These are phyloP conservation scores for Lagenidium sp. DNA, from an alignment of 352 stramenopile genomes.

Conservation along the genomic window DNA sequence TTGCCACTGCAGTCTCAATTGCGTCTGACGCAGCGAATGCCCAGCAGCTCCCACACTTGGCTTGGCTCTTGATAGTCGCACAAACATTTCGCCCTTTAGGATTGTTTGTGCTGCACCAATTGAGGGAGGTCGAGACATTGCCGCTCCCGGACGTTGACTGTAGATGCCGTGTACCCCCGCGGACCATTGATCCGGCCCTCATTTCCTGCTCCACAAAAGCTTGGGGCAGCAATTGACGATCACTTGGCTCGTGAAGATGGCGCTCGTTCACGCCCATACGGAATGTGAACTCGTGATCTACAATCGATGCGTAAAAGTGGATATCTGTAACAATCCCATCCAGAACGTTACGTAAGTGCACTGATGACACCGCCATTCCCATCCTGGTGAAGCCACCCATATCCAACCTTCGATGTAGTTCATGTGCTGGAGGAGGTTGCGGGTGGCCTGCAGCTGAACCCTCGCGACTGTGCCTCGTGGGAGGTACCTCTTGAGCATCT, in stretches of 20 bases:
- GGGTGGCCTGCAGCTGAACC: constrained; percentile 6
- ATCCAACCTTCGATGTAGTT: constrained; percentile 72
- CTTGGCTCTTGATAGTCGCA: constrained; percentile 69
- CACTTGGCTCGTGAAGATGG: constrained; percentile 34
- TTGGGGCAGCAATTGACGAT: constrained; percentile 35
- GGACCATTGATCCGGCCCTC: constrained; percentile 20
- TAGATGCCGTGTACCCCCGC: constrained; percentile 13
- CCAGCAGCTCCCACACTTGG: constrained; percentile 79
- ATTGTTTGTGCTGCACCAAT: constrained; percentile 69
- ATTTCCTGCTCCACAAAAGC: constrained; percentile 53
- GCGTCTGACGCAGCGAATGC: constrained; percentile 66
- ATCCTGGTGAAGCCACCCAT: too few species aligned
- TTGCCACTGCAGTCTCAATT: constrained; percentile 68
- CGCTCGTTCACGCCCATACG: constrained; percentile 56
- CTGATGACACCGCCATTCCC: too few species aligned
- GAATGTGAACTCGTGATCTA: constrained; percentile 56
- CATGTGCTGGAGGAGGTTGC: constrained; percentile 69
- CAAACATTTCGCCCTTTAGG: constrained; percentile 55
- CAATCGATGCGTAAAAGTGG: constrained; percentile 34
- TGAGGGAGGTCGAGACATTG: constrained; percentile 27
- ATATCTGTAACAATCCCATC: constrained; percentile 28
- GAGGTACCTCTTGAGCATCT: constrained; percentile 31
- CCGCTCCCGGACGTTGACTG: constrained; percentile 4
- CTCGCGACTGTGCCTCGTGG: constrained; percentile 12
- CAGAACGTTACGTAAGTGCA: constrained; percentile 11